phyloP scores from a whole-genome alignment of 345 rosid genomes.

The Pistacia atlantica region DNA sequence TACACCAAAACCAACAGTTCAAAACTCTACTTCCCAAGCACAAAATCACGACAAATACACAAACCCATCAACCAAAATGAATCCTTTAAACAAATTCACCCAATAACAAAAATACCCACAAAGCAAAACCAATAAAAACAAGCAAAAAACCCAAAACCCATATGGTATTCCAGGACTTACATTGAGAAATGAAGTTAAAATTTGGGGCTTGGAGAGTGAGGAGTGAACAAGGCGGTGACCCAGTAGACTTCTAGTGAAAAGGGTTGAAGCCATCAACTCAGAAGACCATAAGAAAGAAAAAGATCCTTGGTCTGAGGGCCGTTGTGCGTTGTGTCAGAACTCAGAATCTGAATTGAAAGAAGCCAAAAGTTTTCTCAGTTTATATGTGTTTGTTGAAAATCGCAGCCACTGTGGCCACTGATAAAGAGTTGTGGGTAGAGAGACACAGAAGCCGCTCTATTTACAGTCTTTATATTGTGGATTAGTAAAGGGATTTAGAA shows the following conservation, averaged over 20 bases:
- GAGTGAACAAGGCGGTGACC: conserved; percentile 48
- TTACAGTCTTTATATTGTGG: too few relatives aligned
- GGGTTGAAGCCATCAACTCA: conserved; percentile 56
- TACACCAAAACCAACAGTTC: not conserved
- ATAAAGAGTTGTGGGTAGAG: too few relatives aligned
- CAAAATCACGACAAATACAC: not conserved
- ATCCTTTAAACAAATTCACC: conserved; percentile 1
- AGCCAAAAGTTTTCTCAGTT: not conserved
- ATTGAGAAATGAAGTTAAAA: conserved; percentile 37
- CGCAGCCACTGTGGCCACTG: not conserved
- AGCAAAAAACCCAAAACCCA: conserved; percentile 9
- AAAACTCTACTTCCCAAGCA: not conserved
- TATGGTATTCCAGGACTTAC: conserved; percentile 39
- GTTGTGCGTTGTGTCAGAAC: not conserved
- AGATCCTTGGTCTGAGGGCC: not conserved
- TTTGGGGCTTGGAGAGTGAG: conserved; percentile 33
- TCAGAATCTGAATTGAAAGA: not conserved
- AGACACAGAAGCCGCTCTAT: too few relatives aligned
- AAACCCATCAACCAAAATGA: conserved; percentile 12
- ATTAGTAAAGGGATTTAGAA: too few relatives aligned
- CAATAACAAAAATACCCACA: conserved; percentile 11
- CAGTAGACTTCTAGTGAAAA: conserved; percentile 43
- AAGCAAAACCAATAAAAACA: conserved; percentile 19
- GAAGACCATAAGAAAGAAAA: conserved; percentile 25
- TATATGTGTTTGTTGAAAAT: not conserved